Conservation (phyloP, 768 basidiomycete genomes). For the Tubosaeta sp. region DNA sequence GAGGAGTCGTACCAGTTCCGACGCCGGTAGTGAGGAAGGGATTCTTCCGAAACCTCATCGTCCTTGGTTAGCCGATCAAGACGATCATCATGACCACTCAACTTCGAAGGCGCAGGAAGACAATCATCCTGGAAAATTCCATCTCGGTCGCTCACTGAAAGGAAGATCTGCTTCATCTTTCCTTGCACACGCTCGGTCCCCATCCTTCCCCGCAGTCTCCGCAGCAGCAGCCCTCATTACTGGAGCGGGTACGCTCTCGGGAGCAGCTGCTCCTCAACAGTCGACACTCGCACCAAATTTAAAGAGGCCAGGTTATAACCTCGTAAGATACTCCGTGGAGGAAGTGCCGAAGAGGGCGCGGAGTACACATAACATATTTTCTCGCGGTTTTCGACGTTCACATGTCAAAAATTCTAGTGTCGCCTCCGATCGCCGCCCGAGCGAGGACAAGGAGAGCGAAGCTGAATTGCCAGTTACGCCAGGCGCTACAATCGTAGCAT, state of each 20-base stretch:
- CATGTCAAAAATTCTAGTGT: conserved; percentile 13
- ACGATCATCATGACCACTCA: neutral
- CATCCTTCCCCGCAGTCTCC: conserved; percentile 19
- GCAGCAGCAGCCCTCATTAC: conserved; percentile 60
- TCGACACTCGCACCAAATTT: conserved; percentile 52
- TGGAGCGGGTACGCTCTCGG: conserved; percentile 60
- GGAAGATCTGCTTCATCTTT: conserved; percentile 26
- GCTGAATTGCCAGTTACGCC: conserved; percentile 14
- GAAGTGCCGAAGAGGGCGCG: neutral
- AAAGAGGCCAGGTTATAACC: conserved; percentile 58
- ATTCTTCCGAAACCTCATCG: conserved; percentile 16
- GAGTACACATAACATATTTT: neutral
- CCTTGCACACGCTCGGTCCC: conserved; percentile 13
- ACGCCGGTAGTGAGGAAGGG: conserved; percentile 14
- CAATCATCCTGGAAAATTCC: neutral
- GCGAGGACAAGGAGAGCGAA: conserved; percentile 9
- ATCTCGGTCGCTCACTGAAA: conserved; percentile 18
- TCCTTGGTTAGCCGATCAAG: conserved; percentile 19
- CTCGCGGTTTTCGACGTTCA: conserved; percentile 8
- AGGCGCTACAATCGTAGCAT: conserved; percentile 11
- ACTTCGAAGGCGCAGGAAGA: conserved; percentile 4
- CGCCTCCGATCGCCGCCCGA: neutral
- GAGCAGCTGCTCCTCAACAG: conserved; percentile 51
- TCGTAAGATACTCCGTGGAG: conserved; percentile 48
- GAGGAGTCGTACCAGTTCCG: conserved; percentile 21